Conservation (phyloP, 805 yeast species). For the Nakazawaea wickerhamii region DNA sequence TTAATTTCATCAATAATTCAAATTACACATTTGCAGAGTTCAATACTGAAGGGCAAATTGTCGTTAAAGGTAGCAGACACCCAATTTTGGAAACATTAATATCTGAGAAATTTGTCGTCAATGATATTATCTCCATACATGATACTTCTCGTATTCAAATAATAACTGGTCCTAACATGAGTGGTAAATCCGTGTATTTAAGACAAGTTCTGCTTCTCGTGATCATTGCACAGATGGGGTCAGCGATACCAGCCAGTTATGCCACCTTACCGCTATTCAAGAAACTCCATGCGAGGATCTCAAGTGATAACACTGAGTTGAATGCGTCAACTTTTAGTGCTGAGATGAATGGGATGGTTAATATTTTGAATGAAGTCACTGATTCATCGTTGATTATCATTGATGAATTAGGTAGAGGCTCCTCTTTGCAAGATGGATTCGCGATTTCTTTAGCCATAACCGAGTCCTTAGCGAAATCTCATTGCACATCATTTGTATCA, state of each 20-base stretch:
- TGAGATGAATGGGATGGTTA: constrained; percentile 45
- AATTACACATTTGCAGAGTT: constrained; percentile 33
- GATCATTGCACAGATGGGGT: constrained; percentile 55
- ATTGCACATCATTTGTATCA: constrained; percentile 31
- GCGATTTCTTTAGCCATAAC: constrained; percentile 42
- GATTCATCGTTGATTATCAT: constrained; percentile 34
- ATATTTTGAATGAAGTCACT: constrained; percentile 31
- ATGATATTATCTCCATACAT: constrained; percentile 30
- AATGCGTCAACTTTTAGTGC: constrained; percentile 37
- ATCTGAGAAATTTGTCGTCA: constrained; percentile 28
- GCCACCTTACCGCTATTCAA: constrained; percentile 37
- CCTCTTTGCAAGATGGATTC: constrained; percentile 46
- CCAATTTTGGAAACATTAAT: constrained; percentile 32
- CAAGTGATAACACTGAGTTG: constrained; percentile 29
- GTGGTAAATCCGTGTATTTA: constrained; percentile 56
- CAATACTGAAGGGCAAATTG: constrained; percentile 21
- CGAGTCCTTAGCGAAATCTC: constrained; percentile 28
- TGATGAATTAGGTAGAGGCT: constrained; percentile 55
- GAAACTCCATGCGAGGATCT: constrained; percentile 32
- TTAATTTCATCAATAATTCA: constrained; percentile 16
- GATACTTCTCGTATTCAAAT: constrained; percentile 38
- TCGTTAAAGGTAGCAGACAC: constrained; percentile 32
- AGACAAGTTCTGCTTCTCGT: constrained; percentile 44
- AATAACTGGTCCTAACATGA: constrained; percentile 58
- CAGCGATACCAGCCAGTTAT: constrained; percentile 39